These are phyloP conservation scores for Fusarium papillatum DNA, from an alignment of 2,329 filamentous ascomycete genomes.

Conservation along the genomic window DNA sequence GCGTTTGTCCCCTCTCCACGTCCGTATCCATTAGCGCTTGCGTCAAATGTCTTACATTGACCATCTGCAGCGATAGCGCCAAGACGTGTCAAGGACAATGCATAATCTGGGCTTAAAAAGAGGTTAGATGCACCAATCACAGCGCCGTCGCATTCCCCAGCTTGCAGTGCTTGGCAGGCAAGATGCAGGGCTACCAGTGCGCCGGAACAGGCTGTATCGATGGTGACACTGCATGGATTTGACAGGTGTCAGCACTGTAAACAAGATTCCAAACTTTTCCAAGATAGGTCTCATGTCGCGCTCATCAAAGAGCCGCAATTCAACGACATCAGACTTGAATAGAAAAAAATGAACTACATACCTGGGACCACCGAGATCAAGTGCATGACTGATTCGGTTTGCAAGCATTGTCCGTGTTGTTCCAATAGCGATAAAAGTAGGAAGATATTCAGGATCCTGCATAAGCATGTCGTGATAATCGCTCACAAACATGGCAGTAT, in stretches of 20 bases:
- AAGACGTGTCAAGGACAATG: conserved; percentile 38
- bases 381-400: conserved; percentile 42
- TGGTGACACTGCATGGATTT: conserved; percentile 51
- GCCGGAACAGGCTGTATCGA: conserved; percentile 62
- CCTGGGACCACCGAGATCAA: conserved; percentile 42
- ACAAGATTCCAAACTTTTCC: not conserved
- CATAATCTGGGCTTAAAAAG: conserved; percentile 42
- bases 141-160: conserved; percentile 48
- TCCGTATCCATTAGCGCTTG: conserved; percentile 63
- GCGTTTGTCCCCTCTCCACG: conserved; percentile 69
- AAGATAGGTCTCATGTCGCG: too few species aligned
- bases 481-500: conserved; percentile 41
- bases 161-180: conserved; percentile 49
- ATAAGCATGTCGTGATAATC: conserved; percentile 43
- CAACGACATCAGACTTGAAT: too few species aligned
- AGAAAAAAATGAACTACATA: conserved; percentile 10
- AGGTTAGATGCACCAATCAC: conserved; percentile 50
- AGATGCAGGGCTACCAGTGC: conserved; percentile 58
- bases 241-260: conserved; percentile 12
- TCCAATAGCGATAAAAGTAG: conserved; percentile 43
- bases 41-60: conserved; percentile 62
- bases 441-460: conserved; percentile 42
- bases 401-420: conserved; percentile 43
- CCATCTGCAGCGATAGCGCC: conserved; percentile 49
- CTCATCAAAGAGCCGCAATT: too few species aligned